These are phyloP conservation scores for Alternaria rosae DNA, from an alignment of 2,329 filamentous ascomycete genomes.

Conservation along the genomic window DNA sequence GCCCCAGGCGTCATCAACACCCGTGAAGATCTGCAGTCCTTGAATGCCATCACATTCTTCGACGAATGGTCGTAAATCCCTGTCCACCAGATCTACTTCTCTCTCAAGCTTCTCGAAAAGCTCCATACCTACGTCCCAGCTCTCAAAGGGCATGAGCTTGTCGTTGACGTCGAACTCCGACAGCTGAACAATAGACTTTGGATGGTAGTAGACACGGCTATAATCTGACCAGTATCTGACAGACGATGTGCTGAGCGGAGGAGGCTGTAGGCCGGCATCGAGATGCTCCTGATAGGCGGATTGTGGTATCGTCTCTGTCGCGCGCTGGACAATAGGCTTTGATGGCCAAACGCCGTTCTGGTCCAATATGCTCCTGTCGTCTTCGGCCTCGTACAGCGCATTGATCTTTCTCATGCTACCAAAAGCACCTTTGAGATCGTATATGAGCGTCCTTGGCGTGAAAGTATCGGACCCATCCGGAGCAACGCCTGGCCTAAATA, in stretches of 20 bases:
- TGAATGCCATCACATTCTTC: constrained; percentile 96
- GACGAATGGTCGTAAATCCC: constrained; percentile 84
- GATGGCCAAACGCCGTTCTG: constrained; percentile 44
- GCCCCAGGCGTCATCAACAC: constrained; percentile 62
- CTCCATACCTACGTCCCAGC: constrained; percentile 57
- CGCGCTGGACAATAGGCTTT: constrained; percentile 68
- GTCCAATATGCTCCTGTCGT: constrained; percentile 43
- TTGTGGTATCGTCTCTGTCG: constrained; percentile 66
- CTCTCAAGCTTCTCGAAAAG: constrained; percentile 54
- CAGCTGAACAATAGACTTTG: constrained; percentile 83
- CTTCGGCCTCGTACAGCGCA: constrained; percentile 76
- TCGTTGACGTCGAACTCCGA: constrained; percentile 83
- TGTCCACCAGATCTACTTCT: constrained; percentile 81
- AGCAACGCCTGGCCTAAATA: constrained; percentile 84
- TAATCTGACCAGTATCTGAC: constrained; percentile 99
- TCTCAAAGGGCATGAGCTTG: constrained; percentile 80
- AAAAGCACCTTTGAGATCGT: constrained; percentile 94
- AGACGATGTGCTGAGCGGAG: constrained; percentile 69
- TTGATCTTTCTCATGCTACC: constrained; percentile 88
- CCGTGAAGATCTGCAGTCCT: constrained; percentile 72
- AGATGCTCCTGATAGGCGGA: constrained; percentile 82
- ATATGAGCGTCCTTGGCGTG: constrained; percentile 88
- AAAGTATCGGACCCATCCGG: constrained; percentile 89
- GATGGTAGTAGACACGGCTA: constrained; percentile 90
- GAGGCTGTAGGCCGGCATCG: constrained; percentile 71